Percentiles rank a stretch among this genome's conserved stretches.
phyloP scores from a whole-genome alignment of 352 stramenopile species.

The Albugo laibachii region DNA sequence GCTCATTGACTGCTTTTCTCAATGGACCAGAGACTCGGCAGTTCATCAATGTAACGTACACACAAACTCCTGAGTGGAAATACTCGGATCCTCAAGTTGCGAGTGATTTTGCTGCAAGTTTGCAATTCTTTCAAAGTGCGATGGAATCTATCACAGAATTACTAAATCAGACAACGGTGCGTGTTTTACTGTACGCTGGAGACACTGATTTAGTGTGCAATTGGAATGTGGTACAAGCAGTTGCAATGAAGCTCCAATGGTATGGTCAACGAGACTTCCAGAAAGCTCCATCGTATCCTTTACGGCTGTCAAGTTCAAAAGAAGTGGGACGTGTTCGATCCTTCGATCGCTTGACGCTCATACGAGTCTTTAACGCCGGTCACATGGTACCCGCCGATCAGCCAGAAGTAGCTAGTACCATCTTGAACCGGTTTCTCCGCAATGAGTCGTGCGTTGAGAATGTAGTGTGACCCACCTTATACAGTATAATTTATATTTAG shows the following conservation, averaged over 20 bases:
- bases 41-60: conserved; percentile 18
- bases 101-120: conserved; percentile 44
- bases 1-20: conserved; percentile 30
- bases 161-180: conserved; percentile 31
- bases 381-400: conserved; percentile 34
- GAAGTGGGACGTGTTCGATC: conserved; percentile 23
- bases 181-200: conserved; percentile 90
- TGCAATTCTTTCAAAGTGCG: conserved; percentile 86
- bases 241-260: conserved; percentile 87
- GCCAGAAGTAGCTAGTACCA: conserved; percentile 20
- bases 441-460: conserved; percentile 7
- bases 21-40: conserved; percentile 28
- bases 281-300: conserved; percentile 14
- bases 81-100: conserved; percentile 88
- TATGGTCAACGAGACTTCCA: conserved; percentile 76
- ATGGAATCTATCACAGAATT: conserved; percentile 70
- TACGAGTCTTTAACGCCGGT: conserved; percentile 17
- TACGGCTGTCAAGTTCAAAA: conserved; percentile 6
- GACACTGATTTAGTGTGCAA: conserved; percentile 96
- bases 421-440: conserved; percentile 22
- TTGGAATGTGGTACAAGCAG: conserved; percentile 90
- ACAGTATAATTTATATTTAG: too few species aligned
- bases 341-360: conserved; percentile 11
- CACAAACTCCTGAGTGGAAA: conserved; percentile 43
- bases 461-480: too few species aligned